Evolutionary conservation across 1,139 yeast genomes (phyloP), one percentile per base, ranked within the genome.

Genomic region (Meyerozyma elateridarum): DNA sequence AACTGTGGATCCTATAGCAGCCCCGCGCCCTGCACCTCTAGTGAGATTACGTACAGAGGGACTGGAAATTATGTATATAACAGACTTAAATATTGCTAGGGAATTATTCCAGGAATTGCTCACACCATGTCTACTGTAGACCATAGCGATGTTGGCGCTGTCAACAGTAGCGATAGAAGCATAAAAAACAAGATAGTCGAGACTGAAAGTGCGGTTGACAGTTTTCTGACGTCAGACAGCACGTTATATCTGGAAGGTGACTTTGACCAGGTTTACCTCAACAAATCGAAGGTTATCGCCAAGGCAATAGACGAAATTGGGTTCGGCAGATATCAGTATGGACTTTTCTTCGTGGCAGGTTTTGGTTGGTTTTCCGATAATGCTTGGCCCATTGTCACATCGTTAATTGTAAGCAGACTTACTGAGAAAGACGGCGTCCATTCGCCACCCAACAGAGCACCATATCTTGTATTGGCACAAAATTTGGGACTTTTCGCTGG

Each of bases 351-450:
- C 29, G 70, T 64, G 8, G 66, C 70, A 3, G 70, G 71, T 2
- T 64, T 64, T 39, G 70, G 72, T 1, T 65, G 72, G 71, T 48
- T 63, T 30, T 55, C 67, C 8, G 72, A 65, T 40, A 65, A 65
- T 39, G 64, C 66, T 4, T 65, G 69, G 65, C 72, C 72, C 2
- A 52, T 63, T 8, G 67, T 59, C 3, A 61, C 66, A 1, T 49
- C 63, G 16, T 55, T 64, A 35, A 58, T 66, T 11, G 41, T 64
- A 25, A 56, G 61, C 15, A 41, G 66, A 17, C 43, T 65, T 30
- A 47, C 38, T 19, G 71, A 65, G 38, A 51, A 46, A 0, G 56
- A 65, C 39, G 70, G 69, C 5, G 72, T 61, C 4, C 67, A 60
- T 37, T 46, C 55, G 2, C 71, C 71, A 0, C 36, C 39, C 3